phyloP scores from a whole-genome alignment of 2,329 filamentous ascomycete genomes.

The Hymenoscyphus scutula region DNA sequence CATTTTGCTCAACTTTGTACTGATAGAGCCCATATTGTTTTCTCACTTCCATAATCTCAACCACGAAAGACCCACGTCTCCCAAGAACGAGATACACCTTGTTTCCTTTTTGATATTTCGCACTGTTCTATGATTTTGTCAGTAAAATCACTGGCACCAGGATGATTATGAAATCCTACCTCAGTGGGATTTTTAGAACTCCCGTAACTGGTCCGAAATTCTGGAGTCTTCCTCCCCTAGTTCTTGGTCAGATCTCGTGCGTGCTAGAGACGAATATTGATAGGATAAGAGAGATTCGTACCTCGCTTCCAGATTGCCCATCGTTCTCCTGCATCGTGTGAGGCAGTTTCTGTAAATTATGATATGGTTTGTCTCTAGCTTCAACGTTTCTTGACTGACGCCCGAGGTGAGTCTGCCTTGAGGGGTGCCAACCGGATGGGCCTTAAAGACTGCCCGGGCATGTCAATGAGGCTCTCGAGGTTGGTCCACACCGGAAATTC shows the following conservation, averaged over 20 bases:
- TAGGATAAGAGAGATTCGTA: neutral
- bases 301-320: neutral
- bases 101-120: neutral
- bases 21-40: conserved; percentile 2
- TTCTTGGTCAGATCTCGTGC: neutral
- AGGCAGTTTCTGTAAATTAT: neutral
- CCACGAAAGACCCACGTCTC: conserved; percentile 4
- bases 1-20: conserved; percentile 17
- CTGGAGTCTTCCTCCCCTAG: neutral
- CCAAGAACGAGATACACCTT: neutral
- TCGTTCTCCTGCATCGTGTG: neutral
- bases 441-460: neutral
- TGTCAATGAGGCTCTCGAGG: neutral
- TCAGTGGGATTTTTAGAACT: neutral
- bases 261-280: neutral
- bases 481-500: neutral
- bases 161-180: neutral
- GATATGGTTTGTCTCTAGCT: neutral
- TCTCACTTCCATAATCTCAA: neutral
- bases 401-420: conserved; percentile 4
- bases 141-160: neutral
- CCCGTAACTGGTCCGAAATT: neutral
- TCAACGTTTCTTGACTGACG: neutral
- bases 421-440: neutral
- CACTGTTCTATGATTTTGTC: neutral